Evolutionary conservation across 768 basidiomycete genomes (phyloP).

Genomic region (Macrolepiota fuliginosa): DNA sequence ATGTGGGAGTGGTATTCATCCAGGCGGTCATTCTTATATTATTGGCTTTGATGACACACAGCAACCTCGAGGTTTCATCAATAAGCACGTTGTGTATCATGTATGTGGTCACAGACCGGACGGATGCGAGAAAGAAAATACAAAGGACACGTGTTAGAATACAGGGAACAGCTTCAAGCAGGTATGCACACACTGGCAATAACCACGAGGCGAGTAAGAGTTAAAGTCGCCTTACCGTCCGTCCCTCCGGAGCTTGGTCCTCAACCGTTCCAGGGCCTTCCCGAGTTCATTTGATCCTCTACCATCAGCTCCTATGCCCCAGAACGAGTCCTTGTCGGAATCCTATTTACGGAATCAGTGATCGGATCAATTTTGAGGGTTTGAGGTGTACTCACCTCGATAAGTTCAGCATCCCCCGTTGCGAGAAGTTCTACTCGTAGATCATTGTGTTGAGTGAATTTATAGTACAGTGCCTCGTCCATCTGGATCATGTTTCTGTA

Average conservation of each 20-base stretch:
- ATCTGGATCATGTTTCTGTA: constrained; percentile 40
- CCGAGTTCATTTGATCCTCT: constrained; percentile 74
- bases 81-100: constrained; percentile 12
- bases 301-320: constrained; percentile 70
- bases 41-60: constrained; percentile 11
- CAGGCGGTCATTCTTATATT: constrained; percentile 14
- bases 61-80: constrained; percentile 22
- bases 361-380: background rate
- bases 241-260: constrained; percentile 44
- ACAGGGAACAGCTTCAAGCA: background rate
- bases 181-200: background rate
- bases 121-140: constrained; percentile 9
- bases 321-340: constrained; percentile 76
- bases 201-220: constrained; percentile 24
- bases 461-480: constrained; percentile 62
- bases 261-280: constrained; percentile 62
- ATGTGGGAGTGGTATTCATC: background rate
- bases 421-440: constrained; percentile 57
- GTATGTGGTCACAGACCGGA: background rate
- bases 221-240: constrained; percentile 3
- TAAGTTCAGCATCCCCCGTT: constrained; percentile 63
- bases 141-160: constrained; percentile 12
- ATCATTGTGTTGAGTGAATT: constrained; percentile 69
- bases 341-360: constrained; percentile 36
- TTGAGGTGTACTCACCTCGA: constrained; percentile 50